Evolutionary conservation across 2,329 filamentous ascomycete genomes (phyloP), one percentile per base, ranked within the genome.

Genomic region (Chrysoporthe cubensis): DNA sequence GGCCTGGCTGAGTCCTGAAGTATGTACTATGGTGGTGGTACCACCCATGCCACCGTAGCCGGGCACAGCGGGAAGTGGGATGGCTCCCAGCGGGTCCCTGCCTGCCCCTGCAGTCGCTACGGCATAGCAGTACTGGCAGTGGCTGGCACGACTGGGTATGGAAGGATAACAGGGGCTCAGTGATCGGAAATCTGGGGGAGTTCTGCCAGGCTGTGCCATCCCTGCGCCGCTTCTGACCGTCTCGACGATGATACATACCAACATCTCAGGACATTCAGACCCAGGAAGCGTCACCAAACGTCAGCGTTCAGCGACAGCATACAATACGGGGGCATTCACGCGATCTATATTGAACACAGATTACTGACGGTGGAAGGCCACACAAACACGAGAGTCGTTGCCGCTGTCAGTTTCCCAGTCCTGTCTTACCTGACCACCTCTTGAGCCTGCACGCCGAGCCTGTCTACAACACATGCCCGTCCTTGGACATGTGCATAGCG

Each of bases 101-200:
- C 32, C 52, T 37, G 32, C 52, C 16, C 26, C 5, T n/a, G 26
- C 52, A 37, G 52, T 57, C 9, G 21, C 16, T 18, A 9, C 21
- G 16, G n/a, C 9, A 34, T 26, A 56, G 52, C 26, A 21, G 26
- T 26, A 26, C 26, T 26, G 26, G 26, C 26, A 26, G 26, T 26
- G 26, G 26, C 26, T 26, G 26, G 26, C 26, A 26, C 26, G 26
- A 26, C 26, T 26, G 26, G 26, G 26, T 26, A 26, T 26, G 26
- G 26, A 26, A 26, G 26, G 32, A 14, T 34, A 7, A 57, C 32
- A 37, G 54, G 34, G 54, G 4, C 13, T 16, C 32, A 40, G 18
- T 40, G 54, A 57, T 57, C 37, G 52, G 32, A 57, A 57, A 57
- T 37, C 52, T 37, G 48, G n/a, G 52, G 52, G 52, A 37, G 32